phyloP scores from a whole-genome alignment of 257 asterid genomes.

The Capsicum chinense region DNA sequence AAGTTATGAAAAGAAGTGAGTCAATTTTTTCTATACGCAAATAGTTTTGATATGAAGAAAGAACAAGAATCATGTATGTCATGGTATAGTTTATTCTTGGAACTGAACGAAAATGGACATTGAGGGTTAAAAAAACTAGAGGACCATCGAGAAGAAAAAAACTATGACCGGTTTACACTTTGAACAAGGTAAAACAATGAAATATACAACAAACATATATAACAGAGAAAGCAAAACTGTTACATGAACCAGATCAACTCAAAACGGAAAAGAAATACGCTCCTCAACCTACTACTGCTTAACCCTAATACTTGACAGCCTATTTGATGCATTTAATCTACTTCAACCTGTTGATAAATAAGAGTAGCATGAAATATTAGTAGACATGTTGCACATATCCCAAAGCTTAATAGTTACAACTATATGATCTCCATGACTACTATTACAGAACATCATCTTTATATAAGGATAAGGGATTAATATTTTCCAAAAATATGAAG shows the following conservation, averaged over 20 bases:
- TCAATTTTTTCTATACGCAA: constrained; percentile 22
- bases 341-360: too few relatives aligned
- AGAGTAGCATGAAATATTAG: too few relatives aligned
- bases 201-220: not conserved
- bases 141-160: not conserved
- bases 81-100: not conserved
- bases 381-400: too few relatives aligned
- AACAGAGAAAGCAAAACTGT: not conserved
- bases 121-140: not conserved
- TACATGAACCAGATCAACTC: not conserved
- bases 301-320: too few relatives aligned
- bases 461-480: too few relatives aligned
- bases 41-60: not conserved
- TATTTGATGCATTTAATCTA: too few relatives aligned
- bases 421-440: too few relatives aligned
- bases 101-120: not conserved
- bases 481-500: too few relatives aligned
- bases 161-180: not conserved
- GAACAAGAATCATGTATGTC: not conserved
- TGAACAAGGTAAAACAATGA: constrained; percentile 14
- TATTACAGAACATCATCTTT: too few relatives aligned
- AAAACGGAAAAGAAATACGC: too few relatives aligned
- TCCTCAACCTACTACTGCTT: too few relatives aligned
- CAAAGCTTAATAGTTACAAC: too few relatives aligned
- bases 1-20: constrained; percentile 30